These are phyloP conservation scores for Nitzschia inconspicua DNA, from an alignment of 108 stramenopile species.

Conservation along the genomic window DNA sequence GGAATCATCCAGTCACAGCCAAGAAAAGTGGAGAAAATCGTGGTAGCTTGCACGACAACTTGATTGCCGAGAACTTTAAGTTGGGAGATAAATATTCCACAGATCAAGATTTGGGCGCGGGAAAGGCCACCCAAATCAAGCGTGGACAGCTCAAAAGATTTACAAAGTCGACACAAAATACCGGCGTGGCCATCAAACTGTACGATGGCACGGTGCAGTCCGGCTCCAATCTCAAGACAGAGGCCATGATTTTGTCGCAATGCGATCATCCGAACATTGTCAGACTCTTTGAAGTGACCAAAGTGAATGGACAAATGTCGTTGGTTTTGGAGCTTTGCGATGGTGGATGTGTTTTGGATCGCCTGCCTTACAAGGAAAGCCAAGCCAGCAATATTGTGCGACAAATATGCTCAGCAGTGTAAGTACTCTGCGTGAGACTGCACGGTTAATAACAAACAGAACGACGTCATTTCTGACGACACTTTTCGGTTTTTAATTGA, in stretches of 20 bases:
- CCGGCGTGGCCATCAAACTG: conserved; percentile 34
- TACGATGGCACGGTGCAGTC: conserved; percentile 37
- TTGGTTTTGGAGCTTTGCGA: conserved; percentile 73
- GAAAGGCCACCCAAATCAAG: conserved; percentile 13
- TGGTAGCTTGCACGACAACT: conserved; percentile 14
- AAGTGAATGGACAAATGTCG: conserved; percentile 46
- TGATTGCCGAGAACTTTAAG: conserved; percentile 6
- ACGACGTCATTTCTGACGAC: too few species aligned
- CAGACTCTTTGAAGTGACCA: conserved; percentile 73
- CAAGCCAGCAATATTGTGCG: conserved; percentile 55
- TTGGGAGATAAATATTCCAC: conserved; percentile 21
- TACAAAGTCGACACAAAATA: conserved; percentile 21
- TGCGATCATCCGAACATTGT: conserved; percentile 92
- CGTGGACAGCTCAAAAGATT: conserved; percentile 17
- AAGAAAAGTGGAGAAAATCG: conserved; percentile 2
- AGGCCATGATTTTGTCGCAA: conserved; percentile 64
- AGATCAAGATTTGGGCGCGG: conserved; percentile 1
- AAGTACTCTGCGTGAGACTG: too few species aligned
- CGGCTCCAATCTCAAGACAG: conserved; percentile 57
- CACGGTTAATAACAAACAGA: too few species aligned
- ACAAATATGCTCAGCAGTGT: conserved; percentile 54
- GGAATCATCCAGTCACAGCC: conserved; percentile 6
- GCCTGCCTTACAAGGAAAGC: conserved; percentile 76
- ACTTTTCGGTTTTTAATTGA: too few species aligned
- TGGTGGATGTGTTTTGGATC: conserved; percentile 80